phyloP scores from a whole-genome alignment of 805 yeast genomes.

The Deakozyma indianensis region DNA sequence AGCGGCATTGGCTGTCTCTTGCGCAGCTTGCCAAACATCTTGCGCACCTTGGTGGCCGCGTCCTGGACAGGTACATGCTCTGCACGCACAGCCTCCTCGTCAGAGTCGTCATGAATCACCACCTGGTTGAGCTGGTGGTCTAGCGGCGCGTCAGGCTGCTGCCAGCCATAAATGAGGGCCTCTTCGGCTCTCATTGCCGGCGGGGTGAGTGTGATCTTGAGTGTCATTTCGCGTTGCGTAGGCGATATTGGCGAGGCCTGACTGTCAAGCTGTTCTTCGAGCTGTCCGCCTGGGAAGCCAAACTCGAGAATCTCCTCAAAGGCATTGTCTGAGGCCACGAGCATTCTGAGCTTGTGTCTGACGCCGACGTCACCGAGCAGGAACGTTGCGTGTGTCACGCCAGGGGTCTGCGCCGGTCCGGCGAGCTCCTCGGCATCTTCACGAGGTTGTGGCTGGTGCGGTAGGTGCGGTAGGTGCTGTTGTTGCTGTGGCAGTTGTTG shows the following conservation, averaged over 20 bases:
- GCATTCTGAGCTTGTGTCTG: constrained; percentile 8
- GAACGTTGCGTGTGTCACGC: constrained; percentile 8
- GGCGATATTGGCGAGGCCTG: constrained; percentile 2
- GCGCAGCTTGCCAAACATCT: constrained; percentile 8
- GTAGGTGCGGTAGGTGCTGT: background rate
- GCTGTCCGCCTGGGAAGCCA: constrained; percentile 12
- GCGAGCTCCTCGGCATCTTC: background rate
- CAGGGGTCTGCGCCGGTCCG: background rate
- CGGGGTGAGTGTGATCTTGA: constrained; percentile 15
- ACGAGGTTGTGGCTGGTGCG: background rate
- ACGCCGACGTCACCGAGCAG: constrained; percentile 9
- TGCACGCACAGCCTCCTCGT: constrained; percentile 8
- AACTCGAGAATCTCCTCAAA: constrained; percentile 15
- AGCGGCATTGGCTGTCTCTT: constrained; percentile 5
- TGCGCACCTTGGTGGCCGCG: constrained; percentile 6
- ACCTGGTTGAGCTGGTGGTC: background rate
- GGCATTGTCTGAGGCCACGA: constrained; percentile 6
- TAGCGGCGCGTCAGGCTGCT: constrained; percentile 8
- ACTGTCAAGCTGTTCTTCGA: constrained; percentile 1
- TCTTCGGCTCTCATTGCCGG: constrained; percentile 16
- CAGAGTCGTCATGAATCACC: constrained; percentile 1
- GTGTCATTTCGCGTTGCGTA: constrained; percentile 13
- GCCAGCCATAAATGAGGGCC: constrained; percentile 16
- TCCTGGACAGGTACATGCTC: constrained; percentile 5
- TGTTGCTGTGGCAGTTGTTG: background rate